phyloP scores from a whole-genome alignment of 1,284 basidiomycete genomes.

The Ceratobasidium sp. region DNA sequence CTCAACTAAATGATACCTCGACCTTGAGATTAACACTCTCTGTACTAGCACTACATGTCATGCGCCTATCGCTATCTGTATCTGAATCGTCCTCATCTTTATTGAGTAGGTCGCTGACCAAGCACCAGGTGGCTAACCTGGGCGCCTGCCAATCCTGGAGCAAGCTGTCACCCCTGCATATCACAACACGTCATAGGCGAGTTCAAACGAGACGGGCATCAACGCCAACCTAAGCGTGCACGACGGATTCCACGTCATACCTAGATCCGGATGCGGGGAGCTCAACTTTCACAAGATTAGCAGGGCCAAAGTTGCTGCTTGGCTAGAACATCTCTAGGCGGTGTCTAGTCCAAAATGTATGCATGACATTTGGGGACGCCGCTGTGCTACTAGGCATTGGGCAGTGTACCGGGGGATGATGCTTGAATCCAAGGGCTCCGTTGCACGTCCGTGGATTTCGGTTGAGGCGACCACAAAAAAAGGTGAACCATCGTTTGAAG shows the following conservation, averaged over 20 bases:
- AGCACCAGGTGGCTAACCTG: not conserved
- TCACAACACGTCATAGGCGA: not conserved
- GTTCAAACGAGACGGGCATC: not conserved
- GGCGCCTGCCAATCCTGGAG: not conserved
- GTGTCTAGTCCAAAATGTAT: too few species aligned
- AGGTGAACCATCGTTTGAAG: too few species aligned
- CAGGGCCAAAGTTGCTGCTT: too few species aligned
- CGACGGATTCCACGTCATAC: not conserved
- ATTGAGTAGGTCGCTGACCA: not conserved
- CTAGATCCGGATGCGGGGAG: not conserved
- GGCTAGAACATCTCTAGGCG: too few species aligned
- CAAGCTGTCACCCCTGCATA: too few species aligned
- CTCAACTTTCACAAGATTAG: not conserved
- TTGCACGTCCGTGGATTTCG: too few species aligned
- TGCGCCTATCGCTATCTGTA: not conserved
- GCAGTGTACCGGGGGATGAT: too few species aligned
- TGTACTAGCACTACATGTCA: not conserved
- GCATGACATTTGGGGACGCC: too few species aligned
- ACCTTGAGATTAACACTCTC: not conserved
- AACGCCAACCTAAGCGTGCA: not conserved
- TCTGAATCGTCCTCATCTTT: not conserved
- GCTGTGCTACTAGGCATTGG: too few species aligned
- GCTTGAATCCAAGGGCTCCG: too few species aligned
- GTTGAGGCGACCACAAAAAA: too few species aligned
- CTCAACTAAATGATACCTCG: not conserved